Base-by-base conservation (phyloP, 2,329 filamentous ascomycete genomes). In the Verticillium nonalfalfae region DNA sequence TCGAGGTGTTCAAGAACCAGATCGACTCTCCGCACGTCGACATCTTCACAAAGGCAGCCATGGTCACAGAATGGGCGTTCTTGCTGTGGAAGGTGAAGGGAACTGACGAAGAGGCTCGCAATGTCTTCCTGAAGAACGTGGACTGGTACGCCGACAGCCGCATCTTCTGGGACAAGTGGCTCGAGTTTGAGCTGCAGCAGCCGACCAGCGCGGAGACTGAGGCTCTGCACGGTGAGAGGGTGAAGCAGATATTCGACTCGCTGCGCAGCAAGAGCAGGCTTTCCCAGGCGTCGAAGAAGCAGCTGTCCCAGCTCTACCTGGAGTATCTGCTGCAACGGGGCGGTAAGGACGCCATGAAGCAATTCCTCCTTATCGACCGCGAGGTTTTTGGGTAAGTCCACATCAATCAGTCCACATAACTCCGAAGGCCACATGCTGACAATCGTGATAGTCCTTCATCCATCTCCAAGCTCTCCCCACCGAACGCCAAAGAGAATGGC, bases 61-160 rank as follows among this genome's bases (percentile, higher is more conserved):
- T 98, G 35, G 90, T 96, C 50, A 90, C 90, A 0, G 91, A 97
- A 70, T 96, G 93, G 90, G 94, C 94, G 1, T 83, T 85, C 33
- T 79, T 98, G 60, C 72, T 97, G 54, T 97, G 92, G 91, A 95
- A 93, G 76, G 85, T 89, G 71, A 93, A 94, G 78, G 90, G 91
- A 15, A 89, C 88, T 0, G 80, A 86, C 0, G 88, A 91, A 10
- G 91, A 94, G 69, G 93, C 93, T 45, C 90, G 95, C 34, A 85
- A 89, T 59, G 85, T 97, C 1, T 98, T 94, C 78, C 78, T 87
- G 64, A 90, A 89, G 74, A 94, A 97, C 68, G 83, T 90, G 61
- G 87, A 93, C 71, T 91, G 87, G 81, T 97, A 96, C 72, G 82
- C 88, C 2, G 91, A 95, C 71, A 97, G 93, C 73, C 85, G 87